Evolutionary conservation across 2,329 filamentous ascomycete genomes (phyloP).

Genomic region (Rugonectria rugulosa): DNA sequence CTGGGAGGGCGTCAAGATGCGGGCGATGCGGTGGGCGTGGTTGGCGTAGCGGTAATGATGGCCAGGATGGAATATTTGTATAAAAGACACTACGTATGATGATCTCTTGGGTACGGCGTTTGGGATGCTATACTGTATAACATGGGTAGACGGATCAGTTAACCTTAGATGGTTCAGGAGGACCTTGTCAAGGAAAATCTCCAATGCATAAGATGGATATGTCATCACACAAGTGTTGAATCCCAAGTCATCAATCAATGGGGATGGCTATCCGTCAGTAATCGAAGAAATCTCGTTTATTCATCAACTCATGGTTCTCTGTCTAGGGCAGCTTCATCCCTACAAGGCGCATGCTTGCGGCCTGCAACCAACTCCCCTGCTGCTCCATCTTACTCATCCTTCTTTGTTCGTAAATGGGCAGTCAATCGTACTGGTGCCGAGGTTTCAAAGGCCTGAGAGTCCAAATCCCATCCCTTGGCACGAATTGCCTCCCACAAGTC

Average conservation of each 20-base stretch:
- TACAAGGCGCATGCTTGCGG: too few relatives aligned
- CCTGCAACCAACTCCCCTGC: too few relatives aligned
- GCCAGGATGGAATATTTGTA: constrained; percentile 11
- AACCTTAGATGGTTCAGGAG: constrained; percentile 9
- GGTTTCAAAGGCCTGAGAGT: constrained; percentile 48
- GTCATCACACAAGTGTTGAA: too few relatives aligned
- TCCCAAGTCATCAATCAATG: too few relatives aligned
- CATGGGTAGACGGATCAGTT: constrained; percentile 21
- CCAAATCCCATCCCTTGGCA: constrained; percentile 45
- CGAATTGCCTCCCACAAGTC: constrained; percentile 41
- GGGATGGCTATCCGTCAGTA: too few relatives aligned
- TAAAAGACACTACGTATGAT: constrained; percentile 34
- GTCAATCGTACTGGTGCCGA: constrained; percentile 44
- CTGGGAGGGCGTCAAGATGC: constrained; percentile 74
- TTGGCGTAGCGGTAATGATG: constrained; percentile 47
- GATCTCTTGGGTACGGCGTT: constrained; percentile 33
- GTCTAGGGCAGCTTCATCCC: too few relatives aligned
- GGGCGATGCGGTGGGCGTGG: constrained; percentile 59
- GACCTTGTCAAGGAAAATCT: constrained; percentile 27
- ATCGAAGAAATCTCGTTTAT: not conserved
- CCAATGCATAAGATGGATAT: constrained; percentile 21
- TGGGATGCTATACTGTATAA: constrained; percentile 35
- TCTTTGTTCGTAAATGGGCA: constrained; percentile 32
- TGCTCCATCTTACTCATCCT: too few relatives aligned
- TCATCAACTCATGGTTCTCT: too few relatives aligned